Conservation (phyloP, 208 protist species). For the Balamuthia mandrillaris region DNA sequence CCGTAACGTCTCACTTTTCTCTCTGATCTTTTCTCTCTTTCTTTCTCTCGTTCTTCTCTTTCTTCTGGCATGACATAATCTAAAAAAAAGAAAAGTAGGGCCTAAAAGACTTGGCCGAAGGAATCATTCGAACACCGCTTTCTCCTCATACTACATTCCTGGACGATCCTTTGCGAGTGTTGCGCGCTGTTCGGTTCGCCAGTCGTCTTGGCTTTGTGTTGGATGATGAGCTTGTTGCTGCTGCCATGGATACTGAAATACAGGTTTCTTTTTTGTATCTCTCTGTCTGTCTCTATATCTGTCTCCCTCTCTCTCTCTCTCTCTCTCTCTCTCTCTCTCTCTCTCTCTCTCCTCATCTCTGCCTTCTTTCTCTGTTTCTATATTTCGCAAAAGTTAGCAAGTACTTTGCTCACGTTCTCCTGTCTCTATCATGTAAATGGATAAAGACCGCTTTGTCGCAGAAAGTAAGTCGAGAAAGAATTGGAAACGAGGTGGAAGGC, state of each 20-base stretch:
- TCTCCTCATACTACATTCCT: slow-evolving; percentile 57
- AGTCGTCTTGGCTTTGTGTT: slow-evolving; percentile 82
- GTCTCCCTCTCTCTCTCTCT: too few relatives aligned
- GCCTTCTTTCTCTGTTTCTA: too few relatives aligned
- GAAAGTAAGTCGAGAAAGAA: slow-evolving; percentile 9
- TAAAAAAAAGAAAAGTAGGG: slow-evolving; percentile 55
- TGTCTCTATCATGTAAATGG: too few relatives aligned
- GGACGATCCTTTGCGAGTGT: slow-evolving; percentile 88
- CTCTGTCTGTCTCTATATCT: too few relatives aligned
- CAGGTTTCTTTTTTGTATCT: too few relatives aligned
- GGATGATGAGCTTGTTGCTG: slow-evolving; percentile 51
- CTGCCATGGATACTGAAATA: background rate
- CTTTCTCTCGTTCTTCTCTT: background rate
- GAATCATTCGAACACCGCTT: slow-evolving; percentile 81
- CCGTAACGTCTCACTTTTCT: slow-evolving; percentile 25
- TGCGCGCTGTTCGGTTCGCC: slow-evolving; percentile 88
- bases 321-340: too few relatives aligned
- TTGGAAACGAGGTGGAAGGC: slow-evolving; percentile 18
- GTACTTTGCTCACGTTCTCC: too few relatives aligned
- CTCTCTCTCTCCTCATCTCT: too few relatives aligned
- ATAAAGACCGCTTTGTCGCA: background rate
- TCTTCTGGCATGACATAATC: background rate
- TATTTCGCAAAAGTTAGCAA: too few relatives aligned
- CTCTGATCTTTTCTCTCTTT: background rate
- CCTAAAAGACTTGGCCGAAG: slow-evolving; percentile 79